Base-by-base conservation (phyloP, 1,284 basidiomycete genomes). In the Tylopilus sp. region DNA sequence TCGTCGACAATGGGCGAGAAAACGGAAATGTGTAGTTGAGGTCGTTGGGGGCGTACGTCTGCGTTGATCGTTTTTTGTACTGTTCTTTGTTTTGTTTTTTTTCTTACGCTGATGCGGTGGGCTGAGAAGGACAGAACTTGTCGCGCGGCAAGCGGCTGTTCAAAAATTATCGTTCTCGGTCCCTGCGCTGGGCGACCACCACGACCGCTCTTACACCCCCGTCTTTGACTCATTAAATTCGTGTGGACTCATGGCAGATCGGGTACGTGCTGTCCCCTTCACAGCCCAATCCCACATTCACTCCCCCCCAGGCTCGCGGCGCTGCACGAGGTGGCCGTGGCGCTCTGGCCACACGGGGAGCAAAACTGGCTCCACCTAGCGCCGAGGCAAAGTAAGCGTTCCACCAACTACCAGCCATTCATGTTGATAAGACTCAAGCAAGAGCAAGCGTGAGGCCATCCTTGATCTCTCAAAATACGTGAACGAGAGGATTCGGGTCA, bases 401-500 rank as follows among this genome's bases (percentile, higher is more conserved):
- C 29, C 30, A 38, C 41, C 42, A 38, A 8, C 21, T 41, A 34
- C 37, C 40, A 11, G 9, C 43, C 45, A 52, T 58, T 50, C 55
- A 34, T 58, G 47, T 67, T 67, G 64, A 66, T 53, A 48, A 60
- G 53, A 58, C 55, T 55, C 55, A 66, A 65, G 64, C 46, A 92
- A 92, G 68, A 92, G 92, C 43, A 93, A 92, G 69, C 83, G 92
- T 43, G 96, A 99, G 71, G 91, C 92, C 28, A 98, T 99, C 69
- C 82, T 99, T 26, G 95, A 98, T 71, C 82, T 99, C 35, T 84
- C 89, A 50, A 95, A 96, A 68, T 98, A 97, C 63, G 86, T 89
- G 43, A 92, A 97, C 70, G 86, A 95, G 70, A 79, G 82, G 55
- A 91, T 99, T 65, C 77, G 92, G 48, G 94, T 99, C 65, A 98